Conservation (phyloP, 1,284 basidiomycete species). For the Exobasidium rhododendri region DNA sequence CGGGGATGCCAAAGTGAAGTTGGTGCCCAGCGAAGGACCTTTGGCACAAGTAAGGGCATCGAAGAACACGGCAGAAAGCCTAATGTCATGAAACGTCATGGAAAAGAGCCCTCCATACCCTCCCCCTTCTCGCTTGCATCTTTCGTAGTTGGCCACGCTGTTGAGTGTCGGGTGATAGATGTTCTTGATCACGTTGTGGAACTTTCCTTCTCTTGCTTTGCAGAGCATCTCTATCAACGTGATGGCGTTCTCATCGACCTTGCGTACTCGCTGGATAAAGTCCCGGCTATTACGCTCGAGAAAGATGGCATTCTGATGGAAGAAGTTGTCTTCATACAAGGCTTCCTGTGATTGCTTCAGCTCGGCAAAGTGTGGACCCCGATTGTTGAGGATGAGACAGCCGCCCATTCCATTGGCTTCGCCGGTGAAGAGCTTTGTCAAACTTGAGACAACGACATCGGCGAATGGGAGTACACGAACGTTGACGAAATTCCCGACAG, state of each 20-base stretch:
- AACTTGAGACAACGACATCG: slow-evolving; percentile 87
- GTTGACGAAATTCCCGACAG: slow-evolving; percentile 92
- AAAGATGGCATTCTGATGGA: slow-evolving; percentile 86
- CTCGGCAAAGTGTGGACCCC: slow-evolving; percentile 64
- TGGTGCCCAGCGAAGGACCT: slow-evolving; percentile 90
- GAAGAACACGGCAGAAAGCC: slow-evolving; percentile 78
- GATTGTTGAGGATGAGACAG: slow-evolving; percentile 68
- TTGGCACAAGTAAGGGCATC: slow-evolving; percentile 79
- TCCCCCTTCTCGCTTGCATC: slow-evolving; percentile 60
- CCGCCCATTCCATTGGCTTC: slow-evolving; percentile 97
- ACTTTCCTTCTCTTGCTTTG: slow-evolving; percentile 28
- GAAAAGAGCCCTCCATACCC: slow-evolving; percentile 92
- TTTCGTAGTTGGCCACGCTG: slow-evolving; percentile 71
- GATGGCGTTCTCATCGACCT: slow-evolving; percentile 80
- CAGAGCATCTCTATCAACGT: slow-evolving; percentile 76
- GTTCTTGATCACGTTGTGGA: slow-evolving; percentile 65
- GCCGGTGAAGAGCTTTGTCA: slow-evolving; percentile 94
- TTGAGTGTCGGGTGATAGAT: slow-evolving; percentile 87
- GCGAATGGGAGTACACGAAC: slow-evolving; percentile 85
- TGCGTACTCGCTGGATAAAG: slow-evolving; percentile 71
- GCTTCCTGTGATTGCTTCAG: slow-evolving; percentile 66
- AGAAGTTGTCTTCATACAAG: slow-evolving; percentile 82
- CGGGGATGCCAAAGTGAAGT: slow-evolving; percentile 89
- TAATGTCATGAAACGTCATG: slow-evolving; percentile 71
- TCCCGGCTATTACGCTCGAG: slow-evolving; percentile 97